Base-by-base conservation (phyloP, 1,139 yeast species). In the Casaregolazyma suthepensis region DNA sequence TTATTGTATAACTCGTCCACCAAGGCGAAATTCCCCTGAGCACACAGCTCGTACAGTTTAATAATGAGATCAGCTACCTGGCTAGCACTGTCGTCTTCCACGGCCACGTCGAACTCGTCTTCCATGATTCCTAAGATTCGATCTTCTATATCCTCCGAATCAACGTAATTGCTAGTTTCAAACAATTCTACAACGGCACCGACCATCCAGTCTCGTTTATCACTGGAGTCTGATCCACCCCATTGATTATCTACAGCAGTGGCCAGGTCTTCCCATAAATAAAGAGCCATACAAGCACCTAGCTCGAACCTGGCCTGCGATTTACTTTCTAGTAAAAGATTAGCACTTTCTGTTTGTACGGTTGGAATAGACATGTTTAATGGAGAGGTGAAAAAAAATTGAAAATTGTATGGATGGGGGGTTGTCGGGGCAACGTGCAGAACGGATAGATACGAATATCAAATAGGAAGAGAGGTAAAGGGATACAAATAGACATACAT, bases 241-340 rank as follows among this genome's bases (percentile, higher is more conserved):
- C 99, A 93, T 43, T 78, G 75, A 66, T 87, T 88, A n/a, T 82
- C 95, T n/a, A 94, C 99, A 0, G 99, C 99, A 0, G 88, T 85
- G 51, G 80, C 78, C 54, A 93, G 75, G 46, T 87, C 93, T 57
- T 89, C 95, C 99, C 99, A 93, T 58, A 80, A 78, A 69, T 90
- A 81, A 15, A 93, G 71, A 42, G 87, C 84, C 95, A 91, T 86
- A 49, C 96, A 85, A 1, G 88, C 93, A 9, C 96, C 98, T n/a
- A 93, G 77, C 70, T 91, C 98, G 64, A 93, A 90, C 60, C 86
- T 82, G 22, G 86, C 90, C 69, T 87, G 95, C 59, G 82, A 85
- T 61, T 78, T 80, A 59, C 86, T 84, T 5, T 69, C 68, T 59
- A 89, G 83, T 46, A 66, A 68, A 52, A 89, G 73, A 18, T 75